phyloP scores from a whole-genome alignment of 768 basidiomycete genomes.

The Scleroderma citrinum region DNA sequence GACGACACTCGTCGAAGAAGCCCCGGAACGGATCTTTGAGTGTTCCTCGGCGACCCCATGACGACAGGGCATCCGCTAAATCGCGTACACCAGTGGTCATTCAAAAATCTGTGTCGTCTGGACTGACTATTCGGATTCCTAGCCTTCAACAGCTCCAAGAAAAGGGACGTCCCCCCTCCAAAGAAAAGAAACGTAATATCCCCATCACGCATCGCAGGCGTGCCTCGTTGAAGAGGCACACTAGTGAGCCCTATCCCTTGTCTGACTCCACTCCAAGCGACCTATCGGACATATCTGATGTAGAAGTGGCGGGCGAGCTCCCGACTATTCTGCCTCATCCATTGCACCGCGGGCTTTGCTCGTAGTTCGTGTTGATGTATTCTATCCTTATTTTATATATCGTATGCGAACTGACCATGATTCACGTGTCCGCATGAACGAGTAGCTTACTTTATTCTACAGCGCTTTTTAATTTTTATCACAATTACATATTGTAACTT shows the following conservation, averaged over 20 bases:
- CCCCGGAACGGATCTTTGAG: neutral
- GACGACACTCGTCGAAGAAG: neutral
- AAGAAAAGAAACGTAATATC: neutral
- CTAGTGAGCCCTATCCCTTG: conserved; percentile 14
- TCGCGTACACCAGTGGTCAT: neutral
- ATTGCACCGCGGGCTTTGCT: conserved; percentile 11
- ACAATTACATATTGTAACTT: too few relatives aligned
- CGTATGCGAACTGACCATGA: conserved; percentile 14
- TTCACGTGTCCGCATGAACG: conserved; percentile 1
- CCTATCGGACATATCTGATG: conserved; percentile 21
- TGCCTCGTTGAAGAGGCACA: conserved; percentile 12
- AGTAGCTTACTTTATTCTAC: conserved; percentile 1
- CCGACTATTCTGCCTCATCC: conserved; percentile 13
- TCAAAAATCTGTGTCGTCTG: neutral
- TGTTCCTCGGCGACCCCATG: neutral
- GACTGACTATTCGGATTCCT: conserved; percentile 14
- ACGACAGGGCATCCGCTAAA: neutral
- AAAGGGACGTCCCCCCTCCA: conserved; percentile 8
- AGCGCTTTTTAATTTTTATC: neutral
- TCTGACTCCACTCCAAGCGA: conserved; percentile 22
- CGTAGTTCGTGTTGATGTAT: conserved; percentile 7
- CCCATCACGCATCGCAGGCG: conserved; percentile 14
- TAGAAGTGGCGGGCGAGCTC: conserved; percentile 21
- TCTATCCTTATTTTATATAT: conserved; percentile 29
- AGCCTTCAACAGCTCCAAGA: conserved; percentile 5